phyloP scores from a whole-genome alignment of 352 stramenopile genomes.

The Phytophthora litchii region DNA sequence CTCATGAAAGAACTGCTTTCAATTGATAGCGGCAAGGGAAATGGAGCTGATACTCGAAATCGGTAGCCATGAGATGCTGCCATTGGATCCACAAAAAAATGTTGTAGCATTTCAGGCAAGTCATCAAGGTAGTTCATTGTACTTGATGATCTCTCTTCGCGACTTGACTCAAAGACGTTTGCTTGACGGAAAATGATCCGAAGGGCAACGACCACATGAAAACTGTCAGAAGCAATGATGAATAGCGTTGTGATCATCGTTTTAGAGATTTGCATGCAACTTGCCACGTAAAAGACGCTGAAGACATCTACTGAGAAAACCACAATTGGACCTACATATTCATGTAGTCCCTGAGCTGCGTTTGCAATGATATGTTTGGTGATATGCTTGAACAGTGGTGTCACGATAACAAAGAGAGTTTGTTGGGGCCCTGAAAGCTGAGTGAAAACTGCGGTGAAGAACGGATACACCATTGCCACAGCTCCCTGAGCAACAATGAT shows the following conservation, averaged over 20 bases:
- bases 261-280: conserved; percentile 31
- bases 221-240: conserved; percentile 14
- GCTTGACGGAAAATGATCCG: conserved; percentile 11
- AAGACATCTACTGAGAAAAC: conserved; percentile 41
- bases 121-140: conserved; percentile 18
- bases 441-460: conserved; percentile 24
- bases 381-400: conserved; percentile 22
- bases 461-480: conserved; percentile 23
- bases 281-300: conserved; percentile 34
- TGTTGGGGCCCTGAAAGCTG: conserved; percentile 6
- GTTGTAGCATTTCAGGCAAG: conserved; percentile 1
- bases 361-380: conserved; percentile 28
- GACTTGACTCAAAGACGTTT: background rate
- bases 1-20: conserved; percentile 12
- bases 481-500: conserved; percentile 21
- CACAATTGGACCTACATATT: conserved; percentile 27
- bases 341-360: conserved; percentile 16
- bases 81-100: background rate
- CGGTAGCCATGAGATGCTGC: background rate
- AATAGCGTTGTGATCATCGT: conserved; percentile 12
- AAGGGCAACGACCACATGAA: conserved; percentile 16
- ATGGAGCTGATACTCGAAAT: conserved; percentile 18
- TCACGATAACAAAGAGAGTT: conserved; percentile 11
- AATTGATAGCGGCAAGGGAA: conserved; percentile 6
- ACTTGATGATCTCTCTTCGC: background rate